phyloP scores from a whole-genome alignment of 2,329 filamentous ascomycete genomes.

The Microdochium bolleyi region DNA sequence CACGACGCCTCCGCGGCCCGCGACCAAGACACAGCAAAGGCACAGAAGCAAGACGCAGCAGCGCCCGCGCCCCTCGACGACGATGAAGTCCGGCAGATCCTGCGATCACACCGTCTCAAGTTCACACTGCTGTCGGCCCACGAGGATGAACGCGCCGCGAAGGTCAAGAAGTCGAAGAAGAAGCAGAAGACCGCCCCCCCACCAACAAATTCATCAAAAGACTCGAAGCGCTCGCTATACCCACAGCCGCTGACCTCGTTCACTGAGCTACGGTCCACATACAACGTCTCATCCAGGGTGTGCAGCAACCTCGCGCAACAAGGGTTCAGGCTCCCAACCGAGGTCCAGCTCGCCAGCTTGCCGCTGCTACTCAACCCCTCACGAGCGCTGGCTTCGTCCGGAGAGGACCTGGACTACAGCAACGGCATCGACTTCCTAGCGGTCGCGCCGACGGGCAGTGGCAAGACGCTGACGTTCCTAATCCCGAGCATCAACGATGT shows the following conservation, averaged over 20 bases:
- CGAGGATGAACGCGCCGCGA: slow-evolving; percentile 25
- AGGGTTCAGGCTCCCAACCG: slow-evolving; percentile 81
- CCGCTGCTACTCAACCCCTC: slow-evolving; percentile 64
- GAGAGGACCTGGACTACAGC: slow-evolving; percentile 21
- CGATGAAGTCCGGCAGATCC: slow-evolving; percentile 64
- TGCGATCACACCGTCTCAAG: slow-evolving; percentile 79
- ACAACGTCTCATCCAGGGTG: slow-evolving; percentile 66
- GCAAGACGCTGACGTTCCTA: slow-evolving; percentile 90
- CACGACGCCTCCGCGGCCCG: slow-evolving; percentile 13
- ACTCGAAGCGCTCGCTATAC: slow-evolving; percentile 56
- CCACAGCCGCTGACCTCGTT: slow-evolving; percentile 78
- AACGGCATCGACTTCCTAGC: slow-evolving; percentile 66
- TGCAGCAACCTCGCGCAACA: slow-evolving; percentile 75
- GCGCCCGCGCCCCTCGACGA: slow-evolving; percentile 43
- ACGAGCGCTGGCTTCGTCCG: slow-evolving; percentile 33
- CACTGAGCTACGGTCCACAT: slow-evolving; percentile 58
- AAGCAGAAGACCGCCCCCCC: slow-evolving; percentile 35
- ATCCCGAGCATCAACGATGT: slow-evolving; percentile 79
- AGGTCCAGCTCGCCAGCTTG: slow-evolving; percentile 83
- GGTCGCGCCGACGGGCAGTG: slow-evolving; percentile 90
- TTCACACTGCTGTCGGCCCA: slow-evolving; percentile 62
- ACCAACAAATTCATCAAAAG: slow-evolving; percentile 31
- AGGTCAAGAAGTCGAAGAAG: slow-evolving; percentile 47
- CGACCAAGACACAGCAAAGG: slow-evolving; percentile 11
- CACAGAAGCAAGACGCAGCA: slow-evolving; percentile 9